Evolutionary conservation across 768 basidiomycete genomes (phyloP), one percentile per base, ranked within the genome.

Genomic region (Russula earlei): DNA sequence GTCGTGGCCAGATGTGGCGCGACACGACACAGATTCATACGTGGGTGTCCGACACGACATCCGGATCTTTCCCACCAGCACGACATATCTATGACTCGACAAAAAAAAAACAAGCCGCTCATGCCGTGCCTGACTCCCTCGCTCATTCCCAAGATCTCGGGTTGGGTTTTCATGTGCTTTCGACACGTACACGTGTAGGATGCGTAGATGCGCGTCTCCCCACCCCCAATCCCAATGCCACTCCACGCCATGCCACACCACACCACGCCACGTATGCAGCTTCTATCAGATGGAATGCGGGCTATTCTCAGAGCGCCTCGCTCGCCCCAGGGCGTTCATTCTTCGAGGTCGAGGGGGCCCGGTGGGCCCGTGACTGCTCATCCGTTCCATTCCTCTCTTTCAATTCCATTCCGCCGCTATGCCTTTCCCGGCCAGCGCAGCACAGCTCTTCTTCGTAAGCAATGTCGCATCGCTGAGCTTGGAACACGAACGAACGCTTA

Each of bases 51-150:
- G 24, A 44, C 43, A 50, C 44, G 36, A 27, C 25, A 44, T 27
- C 52, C 52, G 57, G 57, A 58, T 58, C 57, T 58, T 58, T 58
- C 57, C 57, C 11, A 33, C n/a, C n/a, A n/a, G n/a, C n/a, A n/a
- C n/a, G n/a, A n/a, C n/a, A n/a, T n/a, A 15, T 15, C 36, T 37
- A 52, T 53, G 27, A 48, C 20, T 42, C 49, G 27, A 12, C 11
- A 37, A 44, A 56, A 45, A 43, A 51, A 38, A 29, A 11, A 56
- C 34, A 38, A 31, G 27, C 10, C 1, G 31, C 29, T 46, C 17
- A 51, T 45, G 51, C 46, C 45, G 48, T 19, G 33, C 19, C 3
- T 15, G 38, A 22, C 34, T 25, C 17, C 15, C 48, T 38, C 53
- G 27, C 52, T 47, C 45, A 41, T 20, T 49, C 38, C 29, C 57